A percentile compares a stretch with the other conserved stretches of the same genome.
Evolutionary conservation across 176 grass and related monocot genomes (phyloP).

Genomic region (Ensete ventricosum): DNA sequence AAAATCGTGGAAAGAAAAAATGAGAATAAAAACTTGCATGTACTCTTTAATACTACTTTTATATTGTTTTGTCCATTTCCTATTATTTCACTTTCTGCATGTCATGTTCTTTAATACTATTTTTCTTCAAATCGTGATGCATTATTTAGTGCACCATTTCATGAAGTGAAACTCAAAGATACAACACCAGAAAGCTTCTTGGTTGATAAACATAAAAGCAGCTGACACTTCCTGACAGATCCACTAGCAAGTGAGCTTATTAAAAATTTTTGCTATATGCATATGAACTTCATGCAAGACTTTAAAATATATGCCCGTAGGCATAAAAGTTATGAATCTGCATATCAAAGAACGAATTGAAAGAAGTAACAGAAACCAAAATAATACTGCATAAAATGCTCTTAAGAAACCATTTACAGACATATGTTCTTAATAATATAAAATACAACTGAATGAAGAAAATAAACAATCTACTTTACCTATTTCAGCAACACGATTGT

Average conservation of each 20-base stretch:
- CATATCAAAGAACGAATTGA: no score
- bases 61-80: no score
- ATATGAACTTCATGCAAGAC: not conserved
- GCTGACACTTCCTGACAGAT: not conserved
- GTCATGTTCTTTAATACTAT: no score
- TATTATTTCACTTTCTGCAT: no score
- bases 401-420: not conserved
- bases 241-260: not conserved
- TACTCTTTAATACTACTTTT: no score
- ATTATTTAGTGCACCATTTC: no score
- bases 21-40: no score
- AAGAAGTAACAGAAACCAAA: not conserved
- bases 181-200: not conserved
- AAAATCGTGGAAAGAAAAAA: no score
- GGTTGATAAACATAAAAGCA: not conserved
- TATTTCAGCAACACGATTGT: conserved; percentile 52
- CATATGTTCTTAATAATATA: not conserved
- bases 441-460: not conserved
- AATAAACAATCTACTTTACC: conserved; percentile 38
- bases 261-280: not conserved
- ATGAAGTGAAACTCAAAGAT: no score
- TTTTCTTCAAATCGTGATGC: no score
- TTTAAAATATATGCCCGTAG: not conserved
- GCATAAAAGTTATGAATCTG: no score
- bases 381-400: not conserved